Percentiles rank a stretch among this genome's conserved stretches.
Evolutionary conservation across 225 moss, liverwort and hornwort species (phyloP).

Genomic region (Bryoerythrophyllum caledonicum): DNA sequence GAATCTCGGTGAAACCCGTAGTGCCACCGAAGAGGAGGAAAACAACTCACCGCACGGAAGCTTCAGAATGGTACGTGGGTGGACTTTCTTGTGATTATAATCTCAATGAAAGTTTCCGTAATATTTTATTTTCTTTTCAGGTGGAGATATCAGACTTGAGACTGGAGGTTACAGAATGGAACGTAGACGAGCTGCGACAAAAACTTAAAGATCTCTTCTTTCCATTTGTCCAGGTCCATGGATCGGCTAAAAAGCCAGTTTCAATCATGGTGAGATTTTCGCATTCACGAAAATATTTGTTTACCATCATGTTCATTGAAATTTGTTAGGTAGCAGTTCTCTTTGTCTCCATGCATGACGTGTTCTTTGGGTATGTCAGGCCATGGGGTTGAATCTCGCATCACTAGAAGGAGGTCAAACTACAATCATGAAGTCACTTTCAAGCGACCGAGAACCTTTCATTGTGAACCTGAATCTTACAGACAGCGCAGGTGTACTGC

Average conservation of each 20-base stretch:
- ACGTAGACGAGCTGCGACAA: constrained; percentile 39
- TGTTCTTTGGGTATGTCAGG: constrained; percentile 26
- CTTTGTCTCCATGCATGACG: neutral
- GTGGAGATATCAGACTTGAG: constrained; percentile 46
- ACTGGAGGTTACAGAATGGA: constrained; percentile 33
- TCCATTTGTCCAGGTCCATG: constrained; percentile 42
- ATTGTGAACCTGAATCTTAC: constrained; percentile 42
- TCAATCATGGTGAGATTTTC: constrained; percentile 41
- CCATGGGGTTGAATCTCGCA: constrained; percentile 48
- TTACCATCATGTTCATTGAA: neutral
- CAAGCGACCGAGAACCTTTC: constrained; percentile 44
- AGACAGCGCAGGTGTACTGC: constrained; percentile 31
- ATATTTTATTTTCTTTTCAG: constrained; percentile 1
- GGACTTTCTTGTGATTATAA: neutral
- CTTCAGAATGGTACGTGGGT: constrained; percentile 44
- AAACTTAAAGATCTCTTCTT: constrained; percentile 55
- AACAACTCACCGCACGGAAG: constrained; percentile 52
- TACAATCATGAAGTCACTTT: constrained; percentile 45
- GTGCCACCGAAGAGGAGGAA: constrained; percentile 49
- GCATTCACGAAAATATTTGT: neutral
- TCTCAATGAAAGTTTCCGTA: neutral
- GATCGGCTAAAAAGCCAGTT: constrained; percentile 17
- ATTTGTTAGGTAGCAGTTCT: neutral
- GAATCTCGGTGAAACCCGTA: constrained; percentile 41
- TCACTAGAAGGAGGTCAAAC: constrained; percentile 42